Evolutionary conservation across 2,329 filamentous ascomycete species (phyloP).

Genomic region (Botrytis galanthina): DNA sequence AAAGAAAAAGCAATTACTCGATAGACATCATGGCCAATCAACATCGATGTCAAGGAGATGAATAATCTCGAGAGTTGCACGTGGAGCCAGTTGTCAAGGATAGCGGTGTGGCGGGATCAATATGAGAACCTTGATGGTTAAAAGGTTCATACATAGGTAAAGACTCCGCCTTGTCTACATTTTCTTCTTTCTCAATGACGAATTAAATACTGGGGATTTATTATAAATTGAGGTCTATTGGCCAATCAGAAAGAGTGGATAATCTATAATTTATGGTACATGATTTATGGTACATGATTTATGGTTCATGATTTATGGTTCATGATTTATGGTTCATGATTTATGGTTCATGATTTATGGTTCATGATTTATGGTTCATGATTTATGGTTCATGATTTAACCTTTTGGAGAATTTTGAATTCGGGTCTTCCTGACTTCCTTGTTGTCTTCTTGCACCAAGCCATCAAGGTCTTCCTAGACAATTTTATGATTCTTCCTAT

Average conservation of each 20-base stretch:
- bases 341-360: neutral
- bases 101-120: neutral
- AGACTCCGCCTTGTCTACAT: neutral
- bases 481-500: neutral
- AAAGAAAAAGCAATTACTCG: neutral
- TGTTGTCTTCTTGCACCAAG: neutral
- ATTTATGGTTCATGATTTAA: neutral
- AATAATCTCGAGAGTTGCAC: neutral
- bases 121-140: constrained; percentile 15
- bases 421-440: neutral
- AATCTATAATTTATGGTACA: neutral
- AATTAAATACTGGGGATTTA: neutral
- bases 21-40: neutral
- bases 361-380: no score
- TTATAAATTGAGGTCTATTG: neutral
- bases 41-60: neutral
- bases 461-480: neutral
- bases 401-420: neutral
- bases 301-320: no score
- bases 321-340: neutral
- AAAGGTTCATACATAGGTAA: neutral
- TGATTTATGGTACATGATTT: neutral
- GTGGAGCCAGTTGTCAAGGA: neutral
- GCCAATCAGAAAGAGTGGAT: neutral
- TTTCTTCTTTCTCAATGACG: neutral